A percentile compares a stretch with the other conserved stretches of the same genome.
phyloP scores from a whole-genome alignment of 2,329 filamentous ascomycete genomes.

The Claviceps pazoutovae region DNA sequence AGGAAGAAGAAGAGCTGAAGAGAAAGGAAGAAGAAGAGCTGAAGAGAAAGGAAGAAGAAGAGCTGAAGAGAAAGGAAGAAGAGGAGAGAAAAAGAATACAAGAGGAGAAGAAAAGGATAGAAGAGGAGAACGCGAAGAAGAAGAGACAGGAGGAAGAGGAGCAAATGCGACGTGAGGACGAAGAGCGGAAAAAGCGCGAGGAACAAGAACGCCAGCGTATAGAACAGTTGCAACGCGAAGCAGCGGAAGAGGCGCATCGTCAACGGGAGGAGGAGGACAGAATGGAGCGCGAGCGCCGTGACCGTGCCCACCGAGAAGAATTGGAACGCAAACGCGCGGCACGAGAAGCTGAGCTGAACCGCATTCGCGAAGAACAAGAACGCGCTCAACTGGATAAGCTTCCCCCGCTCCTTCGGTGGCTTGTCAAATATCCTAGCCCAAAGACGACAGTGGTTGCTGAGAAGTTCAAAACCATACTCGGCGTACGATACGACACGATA shows the following conservation, averaged over 20 bases:
- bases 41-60: constrained; percentile 33
- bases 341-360: constrained; percentile 36
- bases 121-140: neutral
- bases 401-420: constrained; percentile 47
- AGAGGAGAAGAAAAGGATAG: constrained; percentile 22
- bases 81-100: constrained; percentile 22
- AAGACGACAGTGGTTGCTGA: constrained; percentile 35
- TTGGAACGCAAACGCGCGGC: constrained; percentile 34
- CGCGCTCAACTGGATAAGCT: constrained; percentile 40
- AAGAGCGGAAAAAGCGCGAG: constrained; percentile 26
- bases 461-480: constrained; percentile 42
- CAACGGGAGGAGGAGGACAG: constrained; percentile 39
- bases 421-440: constrained; percentile 38
- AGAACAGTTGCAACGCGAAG: constrained; percentile 33
- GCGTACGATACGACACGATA: constrained; percentile 51
- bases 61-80: constrained; percentile 27
- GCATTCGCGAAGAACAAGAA: constrained; percentile 40
- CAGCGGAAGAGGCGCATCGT: constrained; percentile 33
- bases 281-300: constrained; percentile 33
- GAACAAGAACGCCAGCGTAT: constrained; percentile 32
- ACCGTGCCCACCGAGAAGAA: constrained; percentile 29
- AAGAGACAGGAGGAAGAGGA: constrained; percentile 16
- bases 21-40: constrained; percentile 29
- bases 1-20: too few species aligned
- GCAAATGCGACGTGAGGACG: constrained; percentile 27